Conservation (phyloP, 2,329 filamentous ascomycete species). For the Penicillium paneum region DNA sequence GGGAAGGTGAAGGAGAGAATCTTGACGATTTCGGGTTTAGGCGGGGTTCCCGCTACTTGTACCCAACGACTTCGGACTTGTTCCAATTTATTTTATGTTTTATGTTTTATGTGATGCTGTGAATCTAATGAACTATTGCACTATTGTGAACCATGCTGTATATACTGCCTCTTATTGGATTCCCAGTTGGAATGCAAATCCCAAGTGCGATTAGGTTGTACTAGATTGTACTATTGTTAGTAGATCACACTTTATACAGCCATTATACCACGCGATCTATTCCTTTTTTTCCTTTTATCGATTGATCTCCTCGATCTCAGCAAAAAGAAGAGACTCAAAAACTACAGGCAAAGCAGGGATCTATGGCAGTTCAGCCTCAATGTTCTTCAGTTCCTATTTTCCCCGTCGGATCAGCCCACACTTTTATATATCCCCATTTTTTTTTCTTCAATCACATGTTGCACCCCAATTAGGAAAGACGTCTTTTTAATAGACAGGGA, state of each 20-base stretch:
- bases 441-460: neutral
- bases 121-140: neutral
- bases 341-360: neutral
- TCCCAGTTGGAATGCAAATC: neutral
- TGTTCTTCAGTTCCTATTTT: neutral
- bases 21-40: slow-evolving; percentile 2
- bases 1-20: slow-evolving; percentile 3
- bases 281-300: neutral
- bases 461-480: neutral
- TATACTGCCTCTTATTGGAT: neutral
- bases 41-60: slow-evolving; percentile 12
- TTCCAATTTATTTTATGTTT: neutral
- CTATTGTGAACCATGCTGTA: neutral
- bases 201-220: neutral
- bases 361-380: slow-evolving; percentile 1
- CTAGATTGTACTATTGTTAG: neutral
- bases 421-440: neutral
- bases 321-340: no score
- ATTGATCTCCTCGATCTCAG: neutral
- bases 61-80: neutral
- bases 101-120: neutral
- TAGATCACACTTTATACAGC: neutral
- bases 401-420: slow-evolving; percentile 7
- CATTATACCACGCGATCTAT: neutral
- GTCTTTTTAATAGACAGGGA: neutral